phyloP scores from a whole-genome alignment of 2,329 filamentous ascomycete species.

The Teratosphaeria viscida region DNA sequence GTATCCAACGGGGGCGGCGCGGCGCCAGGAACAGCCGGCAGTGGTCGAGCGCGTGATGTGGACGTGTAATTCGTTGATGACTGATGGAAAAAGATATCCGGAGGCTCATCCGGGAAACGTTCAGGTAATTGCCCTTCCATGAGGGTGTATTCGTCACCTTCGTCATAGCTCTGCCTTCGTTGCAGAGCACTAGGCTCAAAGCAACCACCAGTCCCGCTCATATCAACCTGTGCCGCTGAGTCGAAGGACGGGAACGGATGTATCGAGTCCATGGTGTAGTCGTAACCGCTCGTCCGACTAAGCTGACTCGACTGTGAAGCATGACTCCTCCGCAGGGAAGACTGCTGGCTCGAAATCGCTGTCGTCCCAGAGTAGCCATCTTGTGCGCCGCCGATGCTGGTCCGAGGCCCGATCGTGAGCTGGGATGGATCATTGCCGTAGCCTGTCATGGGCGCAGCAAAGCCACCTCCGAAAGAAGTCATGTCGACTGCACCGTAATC shows the following conservation, averaged over 20 bases:
- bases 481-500: slow-evolving; percentile 59
- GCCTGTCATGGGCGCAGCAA: slow-evolving; percentile 50
- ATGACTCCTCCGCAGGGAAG: slow-evolving; percentile 35
- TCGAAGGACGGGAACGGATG: slow-evolving; percentile 49
- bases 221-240: slow-evolving; percentile 65
- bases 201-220: slow-evolving; percentile 79
- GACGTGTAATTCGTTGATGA: slow-evolving; percentile 48
- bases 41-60: slow-evolving; percentile 32
- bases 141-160: slow-evolving; percentile 64
- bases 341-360: slow-evolving; percentile 32
- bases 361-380: slow-evolving; percentile 25
- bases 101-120: slow-evolving; percentile 48
- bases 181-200: slow-evolving; percentile 56
- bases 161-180: slow-evolving; percentile 77
- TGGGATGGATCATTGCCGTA: slow-evolving; percentile 39
- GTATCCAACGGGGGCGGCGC: slow-evolving; percentile 21
- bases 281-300: slow-evolving; percentile 31
- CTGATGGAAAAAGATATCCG: slow-evolving; percentile 89
- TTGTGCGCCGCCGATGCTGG: slow-evolving; percentile 11
- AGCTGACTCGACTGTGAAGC: slow-evolving; percentile 29
- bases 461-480: slow-evolving; percentile 63
- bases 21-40: slow-evolving; percentile 52
- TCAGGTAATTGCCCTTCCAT: slow-evolving; percentile 32
- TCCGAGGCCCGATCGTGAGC: slow-evolving; percentile 22
- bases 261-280: slow-evolving; percentile 36